Percentiles rank a stretch among this genome's conserved stretches.
phyloP scores from a whole-genome alignment of 169 alveolate species.

The Plasmodium vinckei region DNA sequence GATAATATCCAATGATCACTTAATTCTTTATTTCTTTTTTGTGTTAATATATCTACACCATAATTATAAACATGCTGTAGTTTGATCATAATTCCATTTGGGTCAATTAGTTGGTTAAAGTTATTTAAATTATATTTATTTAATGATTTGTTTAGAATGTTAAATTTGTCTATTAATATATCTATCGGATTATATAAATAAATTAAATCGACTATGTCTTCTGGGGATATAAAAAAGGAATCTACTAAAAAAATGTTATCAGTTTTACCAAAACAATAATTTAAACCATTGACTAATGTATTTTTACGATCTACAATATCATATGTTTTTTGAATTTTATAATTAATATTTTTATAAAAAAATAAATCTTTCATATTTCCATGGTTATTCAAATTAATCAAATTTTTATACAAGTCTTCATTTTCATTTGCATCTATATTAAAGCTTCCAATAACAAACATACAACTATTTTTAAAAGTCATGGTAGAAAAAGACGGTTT shows the following conservation, averaged over 20 bases:
- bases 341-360: constrained; percentile 68
- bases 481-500: constrained; percentile 27
- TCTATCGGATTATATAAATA: constrained; percentile 70
- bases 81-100: constrained; percentile 55
- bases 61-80: constrained; percentile 58
- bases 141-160: constrained; percentile 35
- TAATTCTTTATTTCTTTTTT: constrained; percentile 43
- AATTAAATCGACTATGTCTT: constrained; percentile 33
- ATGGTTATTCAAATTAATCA: constrained; percentile 36
- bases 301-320: constrained; percentile 49
- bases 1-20: constrained; percentile 75
- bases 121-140: constrained; percentile 30
- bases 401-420: constrained; percentile 21
- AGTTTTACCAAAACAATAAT: constrained; percentile 65
- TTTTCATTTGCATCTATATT: constrained; percentile 55
- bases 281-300: constrained; percentile 60
- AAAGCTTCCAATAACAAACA: constrained; percentile 70
- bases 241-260: constrained; percentile 70
- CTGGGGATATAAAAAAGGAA: constrained; percentile 21
- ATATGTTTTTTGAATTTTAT: constrained; percentile 63
- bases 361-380: constrained; percentile 58
- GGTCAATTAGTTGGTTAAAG: constrained; percentile 30
- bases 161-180: constrained; percentile 35
- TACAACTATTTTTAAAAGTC: constrained; percentile 46
- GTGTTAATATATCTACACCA: constrained; percentile 74